Base-by-base conservation (phyloP, 768 basidiomycete species). In the Xerocomellus intermedius region DNA sequence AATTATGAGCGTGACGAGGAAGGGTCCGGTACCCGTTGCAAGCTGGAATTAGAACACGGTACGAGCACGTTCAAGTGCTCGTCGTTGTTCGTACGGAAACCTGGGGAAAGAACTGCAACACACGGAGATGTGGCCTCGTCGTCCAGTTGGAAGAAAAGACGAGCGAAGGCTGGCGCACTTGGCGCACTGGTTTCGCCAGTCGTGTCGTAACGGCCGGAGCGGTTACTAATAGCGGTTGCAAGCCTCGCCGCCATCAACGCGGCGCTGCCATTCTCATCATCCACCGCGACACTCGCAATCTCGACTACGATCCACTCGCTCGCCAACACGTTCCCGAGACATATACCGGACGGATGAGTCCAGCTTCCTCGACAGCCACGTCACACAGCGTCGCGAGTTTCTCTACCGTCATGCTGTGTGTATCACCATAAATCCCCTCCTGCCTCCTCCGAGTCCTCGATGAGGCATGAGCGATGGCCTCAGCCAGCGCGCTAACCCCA, bases 121-220 rank as follows among this genome's bases (percentile, higher is more conserved):
- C 33, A 35, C 30, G 50, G 47, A 26, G 62, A 58, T 61, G 52
- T 6, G 32, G 4, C n/a, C 59, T 63, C 42, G 69, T 56, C 39
- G 68, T 58, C 51, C 35, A 53, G 51, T 44, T 57, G 45, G 38
- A 64, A 60, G 60, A 60, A 65, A 55, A 56, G 60, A 57, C 22
- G 55, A 39, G 37, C 37, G 51, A 35, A 32, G 45, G 38, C 24
- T 24, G 24, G 24, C 24, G 48, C n/a, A n/a, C n/a, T n/a, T n/a
- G 51, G 52, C 46, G 69, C 69, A 73, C 69, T 65, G 71, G 71
- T 70, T 70, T 69, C 48, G 61, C 55, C 42, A 55, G 62, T 56
- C 49, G 60, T 71, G 64, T 71, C 69, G 69, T 71, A 73, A 73
- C 58, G 33, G 46, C 53, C 53, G 57, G 65, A 30, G 48, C 54